phyloP scores from a whole-genome alignment of 108 stramenopile genomes.

The Epithemia pelagica region DNA sequence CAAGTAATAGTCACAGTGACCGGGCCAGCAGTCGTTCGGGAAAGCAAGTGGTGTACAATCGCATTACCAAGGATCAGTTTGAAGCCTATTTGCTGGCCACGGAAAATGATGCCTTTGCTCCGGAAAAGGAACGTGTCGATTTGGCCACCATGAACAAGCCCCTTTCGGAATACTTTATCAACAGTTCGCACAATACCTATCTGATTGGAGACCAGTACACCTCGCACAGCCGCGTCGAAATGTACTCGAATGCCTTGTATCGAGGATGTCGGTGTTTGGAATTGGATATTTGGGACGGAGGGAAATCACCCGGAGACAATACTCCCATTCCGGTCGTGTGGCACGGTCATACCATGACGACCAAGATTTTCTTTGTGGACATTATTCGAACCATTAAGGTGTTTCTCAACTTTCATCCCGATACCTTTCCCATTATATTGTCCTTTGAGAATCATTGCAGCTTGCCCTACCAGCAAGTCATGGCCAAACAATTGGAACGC shows the following conservation, averaged over 20 bases:
- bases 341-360: conserved; percentile 92
- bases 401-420: conserved; percentile 64
- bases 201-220: conserved; percentile 93
- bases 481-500: conserved; percentile 65
- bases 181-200: conserved; percentile 96
- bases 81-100: conserved; percentile 51
- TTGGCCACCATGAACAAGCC: conserved; percentile 56
- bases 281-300: conserved; percentile 94
- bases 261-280: conserved; percentile 95
- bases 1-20: background rate
- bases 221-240: conserved; percentile 74
- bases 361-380: conserved; percentile 79
- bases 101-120: conserved; percentile 73
- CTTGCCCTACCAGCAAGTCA: conserved; percentile 76
- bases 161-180: conserved; percentile 91
- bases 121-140: conserved; percentile 41
- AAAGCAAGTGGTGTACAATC: conserved; percentile 19
- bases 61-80: conserved; percentile 64
- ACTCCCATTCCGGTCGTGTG: conserved; percentile 74
- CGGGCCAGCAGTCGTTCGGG: background rate
- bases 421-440: conserved; percentile 88
- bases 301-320: conserved; percentile 9
- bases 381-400: conserved; percentile 73
- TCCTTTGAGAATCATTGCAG: conserved; percentile 96
- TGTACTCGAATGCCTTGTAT: conserved; percentile 72